Evolutionary conservation across 805 yeast species (phyloP), one percentile per base, ranked within the genome.

Genomic region (Candida glaebosa): DNA sequence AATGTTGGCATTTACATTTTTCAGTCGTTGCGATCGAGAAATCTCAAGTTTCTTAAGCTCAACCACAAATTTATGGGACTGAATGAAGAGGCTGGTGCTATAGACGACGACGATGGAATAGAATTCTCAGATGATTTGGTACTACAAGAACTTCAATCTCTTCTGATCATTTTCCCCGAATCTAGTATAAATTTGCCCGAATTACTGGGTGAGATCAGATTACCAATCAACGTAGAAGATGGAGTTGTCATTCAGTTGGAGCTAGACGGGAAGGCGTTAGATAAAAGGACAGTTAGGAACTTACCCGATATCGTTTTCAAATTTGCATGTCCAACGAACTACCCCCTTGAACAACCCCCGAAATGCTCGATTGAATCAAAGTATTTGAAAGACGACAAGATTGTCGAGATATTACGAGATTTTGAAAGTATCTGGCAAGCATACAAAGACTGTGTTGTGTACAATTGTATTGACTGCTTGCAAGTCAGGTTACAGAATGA

Each of bases 121-220:
- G 49, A 39, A 19, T 50, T 49, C 31, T 46, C 58, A 5, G 56
- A 50, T 3, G 64, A 61, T 41, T 18, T 47, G 5, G 47, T 58
- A 14, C 31, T 37, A 1, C 71, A 71, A 44, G 79, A 75, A 44
- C 55, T 76, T 14, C 67, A 60, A 30, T 63, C 71, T 3, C 45
- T 75, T 31, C 40, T 42, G 36, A 66, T 69, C 0, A 75, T 75
- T 1, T 76, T 58, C 44, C 75, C 75, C 1, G 72, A 75, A 18
- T 30, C 47, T 12, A 4, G 37, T 16, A 39, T 51, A 25, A 48
- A 53, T 35, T 25, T 43, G 15, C 3, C 37, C 5, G 0, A 15
- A 31, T 14, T 44, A 18, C 8, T 48, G 1, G 74, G 75, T 0
- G 4, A 43, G 0, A 40, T 70, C 0, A 42, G 34, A 3, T 54